Base-by-base conservation (phyloP, 352 stramenopile genomes). In the Pythium biforme region DNA sequence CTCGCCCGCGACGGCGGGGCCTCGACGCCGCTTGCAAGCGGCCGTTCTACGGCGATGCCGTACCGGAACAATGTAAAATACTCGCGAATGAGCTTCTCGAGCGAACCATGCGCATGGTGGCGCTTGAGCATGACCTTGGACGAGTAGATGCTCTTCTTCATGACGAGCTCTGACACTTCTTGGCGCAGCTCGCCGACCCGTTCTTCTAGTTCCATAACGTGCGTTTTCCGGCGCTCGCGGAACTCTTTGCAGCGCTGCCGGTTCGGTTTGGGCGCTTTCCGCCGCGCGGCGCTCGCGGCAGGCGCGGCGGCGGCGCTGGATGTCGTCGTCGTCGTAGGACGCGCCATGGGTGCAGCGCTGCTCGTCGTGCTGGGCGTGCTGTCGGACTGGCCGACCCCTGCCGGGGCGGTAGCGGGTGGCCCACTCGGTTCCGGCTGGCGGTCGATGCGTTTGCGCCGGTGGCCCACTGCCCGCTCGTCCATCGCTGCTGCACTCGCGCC, bases 231-330 rank as follows among this genome's bases (percentile, higher is more conserved):
- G 10, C 66, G 55, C 52, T 73, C 66, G 6, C 66, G 66, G 23
- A 73, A 73, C 45, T 73, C 66, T 52, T 66, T 68, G 45, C 66
- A 73, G 4, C 66, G 66, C 52, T 73, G 66, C 11, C 60, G 59
- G 40, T 73, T 73, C 20, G 66, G 66, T 46, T 73, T 73, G 25
- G 66, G 66, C 20, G 66, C 52, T 39, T 60, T 62, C 19, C 66
- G 66, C 8, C 50, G 60, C 46, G 34, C 34, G 31, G 47, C 22
- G 0, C 27, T 40, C 11, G 43, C 17, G 9, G 51, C 0, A 5
- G 53, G 1, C 12, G 53, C 33, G 10, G 17, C 29, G 7, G 41
- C 17, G 12, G 10, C 40, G 5, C 37, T 43, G 14, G 37, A 4
- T 37, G 31, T n/a, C 37, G 17, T 19, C 8, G 53, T n/a, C 7